Conservation (phyloP, 257 asterid species). For the Nemophila menziesii region DNA sequence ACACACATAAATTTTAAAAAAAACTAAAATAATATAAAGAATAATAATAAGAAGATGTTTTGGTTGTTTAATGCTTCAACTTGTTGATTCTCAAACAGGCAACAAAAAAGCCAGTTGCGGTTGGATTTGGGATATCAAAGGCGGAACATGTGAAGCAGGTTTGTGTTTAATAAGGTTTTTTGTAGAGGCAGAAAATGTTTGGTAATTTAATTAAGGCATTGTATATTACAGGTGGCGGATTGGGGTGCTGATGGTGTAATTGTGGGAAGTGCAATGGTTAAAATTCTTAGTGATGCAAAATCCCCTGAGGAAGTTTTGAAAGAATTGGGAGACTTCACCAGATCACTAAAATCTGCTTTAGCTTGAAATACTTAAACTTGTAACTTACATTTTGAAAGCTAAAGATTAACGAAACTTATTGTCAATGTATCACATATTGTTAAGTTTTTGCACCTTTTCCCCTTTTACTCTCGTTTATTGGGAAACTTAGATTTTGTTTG, state of each 20-base stretch:
- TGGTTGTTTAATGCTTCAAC: not conserved
- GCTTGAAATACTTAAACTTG: not conserved
- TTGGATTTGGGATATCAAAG: slow-evolving; percentile 82
- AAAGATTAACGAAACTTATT: too few species aligned
- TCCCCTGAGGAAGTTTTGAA: slow-evolving; percentile 74
- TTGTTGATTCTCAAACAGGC: slow-evolving; percentile 29
- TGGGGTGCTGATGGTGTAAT: slow-evolving; percentile 98
- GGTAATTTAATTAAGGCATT: not conserved
- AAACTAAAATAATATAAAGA: not conserved
- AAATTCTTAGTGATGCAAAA: slow-evolving; percentile 57
- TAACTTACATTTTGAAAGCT: not conserved
- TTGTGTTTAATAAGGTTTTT: not conserved
- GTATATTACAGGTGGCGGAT: slow-evolving; percentile 43
- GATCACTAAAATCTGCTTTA: slow-evolving; percentile 52
- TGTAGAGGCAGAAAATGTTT: not conserved
- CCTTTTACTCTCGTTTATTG: not conserved
- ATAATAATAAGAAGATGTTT: not conserved
- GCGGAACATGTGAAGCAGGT: slow-evolving; percentile 89
- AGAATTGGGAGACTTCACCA: slow-evolving; percentile 54
- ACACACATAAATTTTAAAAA: not conserved
- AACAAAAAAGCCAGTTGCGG: slow-evolving; percentile 69
- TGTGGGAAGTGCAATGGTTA: slow-evolving; percentile 81
- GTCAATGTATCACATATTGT: not conserved
- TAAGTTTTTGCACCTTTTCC: not conserved
- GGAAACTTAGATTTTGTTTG: too few species aligned